Percentiles rank a stretch among this genome's conserved stretches.
These are phyloP conservation scores for Pseudogymnoascus verrucosus DNA, from an alignment of 2,329 filamentous ascomycete genomes.

Conservation along the genomic window DNA sequence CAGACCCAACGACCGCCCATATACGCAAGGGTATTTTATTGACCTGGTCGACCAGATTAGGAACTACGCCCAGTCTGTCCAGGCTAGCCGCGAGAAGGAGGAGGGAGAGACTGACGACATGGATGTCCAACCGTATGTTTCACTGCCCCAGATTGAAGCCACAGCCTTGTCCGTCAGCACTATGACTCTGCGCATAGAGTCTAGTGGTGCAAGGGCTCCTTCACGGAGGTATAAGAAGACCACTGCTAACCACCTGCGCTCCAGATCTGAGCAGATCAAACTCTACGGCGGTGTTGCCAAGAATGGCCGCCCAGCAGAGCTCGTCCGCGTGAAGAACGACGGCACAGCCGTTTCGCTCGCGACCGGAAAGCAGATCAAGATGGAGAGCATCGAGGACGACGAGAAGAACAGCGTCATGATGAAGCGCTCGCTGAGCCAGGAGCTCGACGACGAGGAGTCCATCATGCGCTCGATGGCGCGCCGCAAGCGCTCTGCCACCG, in stretches of 20 bases:
- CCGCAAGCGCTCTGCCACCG: constrained; percentile 84
- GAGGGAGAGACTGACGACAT: constrained; percentile 47
- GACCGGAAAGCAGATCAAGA: constrained; percentile 57
- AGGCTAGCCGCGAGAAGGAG: constrained; percentile 61
- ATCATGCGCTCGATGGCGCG: constrained; percentile 90
- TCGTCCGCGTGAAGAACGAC: constrained; percentile 74
- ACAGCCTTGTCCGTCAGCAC: background rate
- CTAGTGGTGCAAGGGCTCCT: background rate
- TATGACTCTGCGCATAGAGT: background rate
- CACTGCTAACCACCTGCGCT: constrained; percentile 21
- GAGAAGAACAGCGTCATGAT: constrained; percentile 41
- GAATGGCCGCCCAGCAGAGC: constrained; percentile 74
- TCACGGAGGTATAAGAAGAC: constrained; percentile 8
- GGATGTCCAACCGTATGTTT: constrained; percentile 50
- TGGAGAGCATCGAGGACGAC: constrained; percentile 45
- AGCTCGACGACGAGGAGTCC: constrained; percentile 70
- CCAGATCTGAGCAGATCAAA: constrained; percentile 63
- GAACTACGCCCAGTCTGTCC: constrained; percentile 79
- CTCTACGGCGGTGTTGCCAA: constrained; percentile 74
- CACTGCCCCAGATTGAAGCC: constrained; percentile 11
- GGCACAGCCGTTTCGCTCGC: constrained; percentile 73
- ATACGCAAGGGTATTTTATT: constrained; percentile 94
- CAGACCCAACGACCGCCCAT: constrained; percentile 76
- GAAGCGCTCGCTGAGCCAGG: constrained; percentile 60
- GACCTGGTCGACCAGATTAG: constrained; percentile 91